phyloP scores from a whole-genome alignment of 441 rosid species.

The Adansonia grandidieri region DNA sequence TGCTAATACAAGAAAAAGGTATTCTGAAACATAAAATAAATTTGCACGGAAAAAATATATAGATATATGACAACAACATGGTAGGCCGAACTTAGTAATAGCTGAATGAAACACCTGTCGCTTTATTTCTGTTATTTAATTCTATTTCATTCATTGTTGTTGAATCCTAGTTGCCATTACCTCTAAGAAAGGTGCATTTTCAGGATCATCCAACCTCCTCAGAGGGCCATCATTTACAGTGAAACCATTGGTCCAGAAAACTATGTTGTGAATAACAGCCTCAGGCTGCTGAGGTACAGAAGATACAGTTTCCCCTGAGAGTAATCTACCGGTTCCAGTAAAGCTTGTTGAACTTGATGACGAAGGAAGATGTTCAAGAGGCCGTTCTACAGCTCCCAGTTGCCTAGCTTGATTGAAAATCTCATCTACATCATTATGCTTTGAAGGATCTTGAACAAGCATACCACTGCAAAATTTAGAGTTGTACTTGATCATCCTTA shows the following conservation, averaged over 20 bases:
- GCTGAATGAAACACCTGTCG: neutral
- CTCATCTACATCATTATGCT: constrained; percentile 83
- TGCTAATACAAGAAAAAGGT: constrained; percentile 7
- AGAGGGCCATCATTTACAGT: constrained; percentile 91
- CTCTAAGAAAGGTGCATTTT: constrained; percentile 93
- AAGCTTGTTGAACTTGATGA: constrained; percentile 83
- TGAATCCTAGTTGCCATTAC: constrained; percentile 38
- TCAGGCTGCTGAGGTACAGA: constrained; percentile 85
- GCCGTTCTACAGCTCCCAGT: constrained; percentile 90
- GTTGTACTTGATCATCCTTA: neutral
- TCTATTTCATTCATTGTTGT: neutral
- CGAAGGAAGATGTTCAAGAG: constrained; percentile 59
- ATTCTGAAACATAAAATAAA: neutral
- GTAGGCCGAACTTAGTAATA: no score
- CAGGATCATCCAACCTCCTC: constrained; percentile 92
- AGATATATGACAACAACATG: no score
- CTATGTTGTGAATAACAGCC: constrained; percentile 77
- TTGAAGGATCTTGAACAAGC: constrained; percentile 93
- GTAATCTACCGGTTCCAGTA: constrained; percentile 85
- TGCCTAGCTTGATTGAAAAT: constrained; percentile 90
- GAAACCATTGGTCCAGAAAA: constrained; percentile 95
- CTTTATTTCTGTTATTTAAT: neutral
- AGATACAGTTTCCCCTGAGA: constrained; percentile 76
- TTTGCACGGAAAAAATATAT: no score
- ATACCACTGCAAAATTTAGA: constrained; percentile 65